Percentiles rank a stretch among this genome's conserved stretches.
Conservation (phyloP, 2,329 filamentous ascomycete genomes). For the Diplocarpon rosae region DNA sequence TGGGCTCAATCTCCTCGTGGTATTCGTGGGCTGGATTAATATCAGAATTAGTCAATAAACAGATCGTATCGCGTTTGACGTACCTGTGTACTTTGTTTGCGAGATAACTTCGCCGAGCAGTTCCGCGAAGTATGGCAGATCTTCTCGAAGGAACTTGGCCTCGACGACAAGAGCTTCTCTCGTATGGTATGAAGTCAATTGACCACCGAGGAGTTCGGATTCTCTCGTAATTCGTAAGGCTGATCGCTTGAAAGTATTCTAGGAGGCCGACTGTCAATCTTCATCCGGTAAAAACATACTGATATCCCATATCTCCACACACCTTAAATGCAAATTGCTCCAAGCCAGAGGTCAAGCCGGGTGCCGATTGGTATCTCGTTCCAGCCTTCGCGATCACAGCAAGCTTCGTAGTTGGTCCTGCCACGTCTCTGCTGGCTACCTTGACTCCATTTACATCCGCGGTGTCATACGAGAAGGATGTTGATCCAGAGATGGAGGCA, state of each 20-base stretch:
- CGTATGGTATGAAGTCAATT: slow-evolving; percentile 79
- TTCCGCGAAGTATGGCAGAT: slow-evolving; percentile 96
- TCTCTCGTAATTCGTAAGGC: slow-evolving; percentile 90
- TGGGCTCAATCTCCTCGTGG: slow-evolving; percentile 71
- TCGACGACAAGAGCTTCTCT: slow-evolving; percentile 87
- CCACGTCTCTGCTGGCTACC: slow-evolving; percentile 80
- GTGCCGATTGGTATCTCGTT: slow-evolving; percentile 81
- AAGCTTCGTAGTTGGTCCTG: slow-evolving; percentile 80
- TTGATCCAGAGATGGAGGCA: slow-evolving; percentile 51
- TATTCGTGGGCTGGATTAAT: slow-evolving; percentile 67
- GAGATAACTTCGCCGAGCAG: slow-evolving; percentile 85
- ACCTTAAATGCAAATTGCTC: slow-evolving; percentile 97
- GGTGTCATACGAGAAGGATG: slow-evolving; percentile 77
- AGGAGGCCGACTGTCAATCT: slow-evolving; percentile 5
- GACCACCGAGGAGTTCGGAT: slow-evolving; percentile 85
- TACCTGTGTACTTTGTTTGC: slow-evolving; percentile 75
- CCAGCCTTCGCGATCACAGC: slow-evolving; percentile 90
- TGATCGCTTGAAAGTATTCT: slow-evolving; percentile 82
- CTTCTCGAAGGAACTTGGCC: slow-evolving; percentile 89
- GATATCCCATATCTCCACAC: slow-evolving; percentile 29
- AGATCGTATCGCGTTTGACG: slow-evolving; percentile 25
- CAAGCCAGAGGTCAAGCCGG: slow-evolving; percentile 80
- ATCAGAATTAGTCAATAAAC: not conserved
- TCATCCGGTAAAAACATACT: slow-evolving; percentile 4
- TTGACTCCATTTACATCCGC: slow-evolving; percentile 82